These are phyloP conservation scores for Phoenix dactylifera DNA, from an alignment of 176 grass and related monocot species.

Conservation along the genomic window DNA sequence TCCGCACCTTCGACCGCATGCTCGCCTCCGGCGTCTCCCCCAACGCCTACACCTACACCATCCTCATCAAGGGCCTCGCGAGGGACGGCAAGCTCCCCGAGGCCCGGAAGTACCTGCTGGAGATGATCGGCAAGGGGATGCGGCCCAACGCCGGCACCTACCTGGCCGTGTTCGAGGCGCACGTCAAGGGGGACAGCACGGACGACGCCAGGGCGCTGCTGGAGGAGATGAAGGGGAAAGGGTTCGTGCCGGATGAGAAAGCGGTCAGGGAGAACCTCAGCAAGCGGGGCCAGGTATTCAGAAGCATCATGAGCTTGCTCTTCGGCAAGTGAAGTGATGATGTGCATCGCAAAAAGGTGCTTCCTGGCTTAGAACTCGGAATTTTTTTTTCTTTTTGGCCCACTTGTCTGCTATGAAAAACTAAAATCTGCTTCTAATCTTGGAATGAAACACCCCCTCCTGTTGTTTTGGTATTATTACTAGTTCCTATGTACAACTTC, in stretches of 20 bases:
- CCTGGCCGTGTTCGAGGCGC: conserved; percentile 52
- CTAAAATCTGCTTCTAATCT: too few relatives aligned
- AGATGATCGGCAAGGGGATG: conserved; percentile 65
- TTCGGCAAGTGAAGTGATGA: conserved; percentile 45
- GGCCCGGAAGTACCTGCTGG: conserved; percentile 54
- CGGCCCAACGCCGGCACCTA: conserved; percentile 59
- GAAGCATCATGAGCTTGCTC: conserved; percentile 48
- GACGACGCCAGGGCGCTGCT: conserved; percentile 55
- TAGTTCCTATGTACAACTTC: too few relatives aligned
- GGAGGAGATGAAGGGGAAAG: conserved; percentile 63
- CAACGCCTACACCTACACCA: conserved; percentile 62
- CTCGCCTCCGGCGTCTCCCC: conserved; percentile 47
- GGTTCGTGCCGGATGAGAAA: conserved; percentile 49
- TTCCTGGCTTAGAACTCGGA: too few relatives aligned
- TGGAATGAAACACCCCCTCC: too few relatives aligned
- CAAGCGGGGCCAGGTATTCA: conserved; percentile 69
- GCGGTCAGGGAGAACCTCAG: conserved; percentile 39
- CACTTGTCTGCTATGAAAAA: too few relatives aligned
- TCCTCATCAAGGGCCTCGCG: conserved; percentile 54
- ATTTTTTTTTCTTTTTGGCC: too few relatives aligned
- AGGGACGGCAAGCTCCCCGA: conserved; percentile 29
- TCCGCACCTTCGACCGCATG: conserved; percentile 72
- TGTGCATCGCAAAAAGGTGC: too few relatives aligned
- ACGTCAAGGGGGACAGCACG: conserved; percentile 40
- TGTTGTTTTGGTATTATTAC: too few relatives aligned